These are phyloP conservation scores for Microbotryum lychnidis-dioicae DNA, from an alignment of 1,284 basidiomycete genomes.

Conservation along the genomic window DNA sequence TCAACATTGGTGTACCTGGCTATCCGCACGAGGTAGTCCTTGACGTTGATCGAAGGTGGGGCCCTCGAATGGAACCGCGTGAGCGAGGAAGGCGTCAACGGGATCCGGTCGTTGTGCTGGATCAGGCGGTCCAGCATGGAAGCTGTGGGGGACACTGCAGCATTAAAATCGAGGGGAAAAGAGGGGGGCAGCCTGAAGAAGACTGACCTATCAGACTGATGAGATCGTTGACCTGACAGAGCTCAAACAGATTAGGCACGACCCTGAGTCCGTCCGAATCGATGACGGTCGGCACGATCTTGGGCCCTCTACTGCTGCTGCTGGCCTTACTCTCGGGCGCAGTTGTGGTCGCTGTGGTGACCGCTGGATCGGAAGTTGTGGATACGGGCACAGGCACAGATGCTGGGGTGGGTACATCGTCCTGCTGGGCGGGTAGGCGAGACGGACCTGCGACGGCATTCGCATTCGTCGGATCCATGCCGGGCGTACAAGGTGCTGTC, in stretches of 20 bases:
- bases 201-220: slow-evolving; percentile 69
- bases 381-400: neutral
- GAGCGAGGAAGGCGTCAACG: slow-evolving; percentile 68
- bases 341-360: neutral
- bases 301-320: slow-evolving; percentile 1
- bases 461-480: slow-evolving; percentile 21
- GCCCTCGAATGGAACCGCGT: slow-evolving; percentile 90
- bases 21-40: slow-evolving; percentile 84
- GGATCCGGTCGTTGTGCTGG: slow-evolving; percentile 85
- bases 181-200: slow-evolving; percentile 22
- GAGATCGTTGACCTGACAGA: slow-evolving; percentile 60
- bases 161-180: slow-evolving; percentile 11
- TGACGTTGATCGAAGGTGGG: slow-evolving; percentile 69
- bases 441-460: slow-evolving; percentile 20
- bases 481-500: too few relatives aligned
- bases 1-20: slow-evolving; percentile 87
- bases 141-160: slow-evolving; percentile 46
- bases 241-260: slow-evolving; percentile 31
- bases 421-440: neutral
- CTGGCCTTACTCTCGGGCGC: neutral
- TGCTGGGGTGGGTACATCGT: too few relatives aligned
- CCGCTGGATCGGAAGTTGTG: neutral
- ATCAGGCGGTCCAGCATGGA: slow-evolving; percentile 90
- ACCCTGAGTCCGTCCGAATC: slow-evolving; percentile 20
- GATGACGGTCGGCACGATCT: slow-evolving; percentile 19